Percentiles rank a stretch among this genome's conserved stretches.
Conservation (phyloP, 768 basidiomycete genomes). For the Paxillus ammoniavirescens region DNA sequence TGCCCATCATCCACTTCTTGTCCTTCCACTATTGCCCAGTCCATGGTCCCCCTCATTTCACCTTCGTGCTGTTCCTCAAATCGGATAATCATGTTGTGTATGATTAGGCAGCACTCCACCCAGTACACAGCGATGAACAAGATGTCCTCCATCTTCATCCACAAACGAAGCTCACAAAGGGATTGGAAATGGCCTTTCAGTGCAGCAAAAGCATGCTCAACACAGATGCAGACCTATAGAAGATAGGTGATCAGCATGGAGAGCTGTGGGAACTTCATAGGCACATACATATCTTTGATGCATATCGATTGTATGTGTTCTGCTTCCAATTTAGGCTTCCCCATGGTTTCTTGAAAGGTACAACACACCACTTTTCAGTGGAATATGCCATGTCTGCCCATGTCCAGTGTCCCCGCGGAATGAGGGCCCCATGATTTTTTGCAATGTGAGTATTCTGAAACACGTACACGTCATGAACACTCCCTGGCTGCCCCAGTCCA, state of each 20-base stretch:
- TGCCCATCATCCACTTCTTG: too few relatives aligned
- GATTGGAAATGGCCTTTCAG: too few relatives aligned
- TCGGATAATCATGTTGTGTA: not conserved
- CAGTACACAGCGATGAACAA: not conserved
- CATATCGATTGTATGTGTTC: slow-evolving; percentile 1
- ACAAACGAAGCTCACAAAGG: not conserved
- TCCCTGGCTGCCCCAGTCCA: slow-evolving; percentile 4
- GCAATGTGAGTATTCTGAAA: slow-evolving; percentile 2
- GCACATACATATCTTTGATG: not conserved
- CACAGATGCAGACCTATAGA: not conserved
- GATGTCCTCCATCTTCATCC: not conserved
- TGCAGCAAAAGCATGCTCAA: too few relatives aligned
- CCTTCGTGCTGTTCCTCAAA: slow-evolving; percentile 4
- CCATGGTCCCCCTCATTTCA: too few relatives aligned
- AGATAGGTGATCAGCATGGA: not conserved
- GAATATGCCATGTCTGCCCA: slow-evolving; percentile 6
- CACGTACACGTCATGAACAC: slow-evolving; percentile 8
- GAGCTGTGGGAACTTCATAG: not conserved
- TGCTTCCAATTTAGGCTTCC: not conserved
- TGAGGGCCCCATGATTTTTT: not conserved
- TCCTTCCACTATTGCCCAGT: not conserved
- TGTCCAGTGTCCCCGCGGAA: not conserved
- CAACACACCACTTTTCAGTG: not conserved
- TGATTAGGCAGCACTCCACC: not conserved
- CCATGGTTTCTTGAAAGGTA: not conserved